phyloP scores from a whole-genome alignment of 148 eudicot species.

The Polygonum maritimum region DNA sequence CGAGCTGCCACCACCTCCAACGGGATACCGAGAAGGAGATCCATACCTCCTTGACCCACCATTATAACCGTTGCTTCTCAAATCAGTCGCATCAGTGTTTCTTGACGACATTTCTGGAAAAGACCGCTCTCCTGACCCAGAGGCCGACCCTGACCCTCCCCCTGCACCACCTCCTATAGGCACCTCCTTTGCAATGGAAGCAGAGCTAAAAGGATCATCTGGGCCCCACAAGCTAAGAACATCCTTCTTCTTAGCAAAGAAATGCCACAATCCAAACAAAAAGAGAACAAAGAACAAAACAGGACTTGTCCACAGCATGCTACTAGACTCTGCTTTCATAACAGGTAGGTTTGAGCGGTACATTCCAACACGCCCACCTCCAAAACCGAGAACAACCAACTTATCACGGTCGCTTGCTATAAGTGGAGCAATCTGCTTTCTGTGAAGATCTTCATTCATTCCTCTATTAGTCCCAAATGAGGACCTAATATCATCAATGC shows the following conservation, averaged over 20 bases:
- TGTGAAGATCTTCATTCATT: conserved; percentile 17
- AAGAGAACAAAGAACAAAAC: conserved; percentile 75
- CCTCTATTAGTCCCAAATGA: conserved; percentile 41
- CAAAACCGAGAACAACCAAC: conserved; percentile 68
- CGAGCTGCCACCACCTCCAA: conserved; percentile 34
- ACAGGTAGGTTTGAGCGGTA: conserved; percentile 73
- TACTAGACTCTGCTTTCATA: conserved; percentile 51
- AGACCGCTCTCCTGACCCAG: conserved; percentile 40
- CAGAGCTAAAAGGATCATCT: conserved; percentile 65
- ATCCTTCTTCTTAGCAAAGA: conserved; percentile 91
- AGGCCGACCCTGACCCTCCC: conserved; percentile 15
- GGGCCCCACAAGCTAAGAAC: conserved; percentile 90
- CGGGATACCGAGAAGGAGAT: conserved; percentile 71
- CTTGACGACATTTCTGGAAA: conserved; percentile 56
- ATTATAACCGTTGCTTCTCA: conserved; percentile 48
- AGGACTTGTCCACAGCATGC: conserved; percentile 74
- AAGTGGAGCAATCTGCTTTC: conserved; percentile 34
- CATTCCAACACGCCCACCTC: conserved; percentile 76
- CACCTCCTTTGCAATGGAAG: conserved; percentile 34
- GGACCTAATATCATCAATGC: conserved; percentile 57
- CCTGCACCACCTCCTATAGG: conserved; percentile 34
- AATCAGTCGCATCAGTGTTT: conserved; percentile 47
- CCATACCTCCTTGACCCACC: conserved; percentile 67
- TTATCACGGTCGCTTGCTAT: conserved; percentile 67
- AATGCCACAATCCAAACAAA: conserved; percentile 90